Conservation (phyloP, 2,329 filamentous ascomycete genomes). For the Bipolaris zeicola region DNA sequence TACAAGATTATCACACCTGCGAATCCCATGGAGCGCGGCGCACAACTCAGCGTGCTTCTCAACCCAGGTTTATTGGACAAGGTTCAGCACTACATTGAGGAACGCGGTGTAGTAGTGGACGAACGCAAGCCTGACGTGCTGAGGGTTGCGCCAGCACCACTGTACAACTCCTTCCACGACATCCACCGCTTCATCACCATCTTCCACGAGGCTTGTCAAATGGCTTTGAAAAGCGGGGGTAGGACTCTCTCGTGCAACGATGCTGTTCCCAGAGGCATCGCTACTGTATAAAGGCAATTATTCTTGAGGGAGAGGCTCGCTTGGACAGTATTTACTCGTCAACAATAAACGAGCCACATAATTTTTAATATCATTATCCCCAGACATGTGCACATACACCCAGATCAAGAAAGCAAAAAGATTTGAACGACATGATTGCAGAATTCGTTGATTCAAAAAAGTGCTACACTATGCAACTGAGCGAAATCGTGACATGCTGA, state of each 20-base stretch:
- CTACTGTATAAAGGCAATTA: constrained; percentile 10
- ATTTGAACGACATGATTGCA: constrained; percentile 3
- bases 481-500: constrained; percentile 4
- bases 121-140: constrained; percentile 87
- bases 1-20: constrained; percentile 71
- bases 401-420: constrained; percentile 5
- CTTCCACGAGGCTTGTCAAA: constrained; percentile 57
- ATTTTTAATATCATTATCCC: constrained; percentile 5
- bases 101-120: constrained; percentile 75
- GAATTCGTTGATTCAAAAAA: constrained; percentile 5
- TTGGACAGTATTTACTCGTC: background rate
- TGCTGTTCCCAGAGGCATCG: constrained; percentile 16
- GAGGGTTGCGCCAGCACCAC: constrained; percentile 78
- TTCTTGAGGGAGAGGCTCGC: background rate
- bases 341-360: constrained; percentile 3
- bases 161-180: constrained; percentile 83
- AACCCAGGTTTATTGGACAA: constrained; percentile 71
- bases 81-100: constrained; percentile 67
- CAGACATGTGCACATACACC: constrained; percentile 19
- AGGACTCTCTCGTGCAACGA: background rate
- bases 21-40: constrained; percentile 71
- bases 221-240: constrained; percentile 33
- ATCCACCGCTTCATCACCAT: constrained; percentile 56
- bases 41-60: constrained; percentile 78
- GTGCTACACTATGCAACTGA: constrained; percentile 5